Evolutionary conservation across 2,329 filamentous ascomycete species (phyloP).

Genomic region (Aquanectria penicillioides): DNA sequence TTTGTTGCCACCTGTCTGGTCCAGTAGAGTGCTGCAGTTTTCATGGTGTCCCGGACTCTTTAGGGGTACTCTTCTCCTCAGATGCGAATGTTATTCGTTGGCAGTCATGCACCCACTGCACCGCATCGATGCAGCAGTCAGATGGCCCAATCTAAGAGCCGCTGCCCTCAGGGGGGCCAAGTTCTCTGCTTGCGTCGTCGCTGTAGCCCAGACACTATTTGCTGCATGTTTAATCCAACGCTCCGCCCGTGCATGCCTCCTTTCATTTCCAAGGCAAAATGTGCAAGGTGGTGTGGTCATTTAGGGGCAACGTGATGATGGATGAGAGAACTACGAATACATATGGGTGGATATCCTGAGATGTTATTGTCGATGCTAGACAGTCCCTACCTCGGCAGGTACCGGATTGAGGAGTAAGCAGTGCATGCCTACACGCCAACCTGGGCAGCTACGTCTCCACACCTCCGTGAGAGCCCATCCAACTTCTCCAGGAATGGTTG

Average conservation of each 20-base stretch:
- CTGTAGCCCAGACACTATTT: background rate
- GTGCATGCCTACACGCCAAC: too few species aligned
- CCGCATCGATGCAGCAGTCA: slow-evolving; percentile 30
- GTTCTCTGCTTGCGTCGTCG: background rate
- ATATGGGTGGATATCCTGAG: too few species aligned
- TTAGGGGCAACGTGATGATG: too few species aligned
- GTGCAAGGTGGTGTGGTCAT: too few species aligned
- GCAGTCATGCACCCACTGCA: slow-evolving; percentile 11
- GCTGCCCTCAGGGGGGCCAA: slow-evolving; percentile 22
- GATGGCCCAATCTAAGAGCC: slow-evolving; percentile 23
- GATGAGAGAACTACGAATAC: too few species aligned
- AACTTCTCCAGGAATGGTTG: too few species aligned
- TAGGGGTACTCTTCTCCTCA: background rate
- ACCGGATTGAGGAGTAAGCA: too few species aligned
- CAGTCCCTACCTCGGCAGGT: too few species aligned
- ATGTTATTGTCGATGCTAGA: too few species aligned
- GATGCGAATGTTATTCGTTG: slow-evolving; percentile 13
- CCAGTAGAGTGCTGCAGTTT: slow-evolving; percentile 5
- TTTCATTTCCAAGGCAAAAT: slow-evolving; percentile 11
- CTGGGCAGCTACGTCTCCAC: too few species aligned
- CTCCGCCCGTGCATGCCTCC: background rate
- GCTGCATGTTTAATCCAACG: slow-evolving; percentile 4
- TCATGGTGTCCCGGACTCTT: slow-evolving; percentile 8
- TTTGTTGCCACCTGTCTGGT: slow-evolving; percentile 18
- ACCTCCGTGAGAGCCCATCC: too few species aligned